phyloP scores from a whole-genome alignment of 345 rosid genomes.

The Melastoma malabathricum region DNA sequence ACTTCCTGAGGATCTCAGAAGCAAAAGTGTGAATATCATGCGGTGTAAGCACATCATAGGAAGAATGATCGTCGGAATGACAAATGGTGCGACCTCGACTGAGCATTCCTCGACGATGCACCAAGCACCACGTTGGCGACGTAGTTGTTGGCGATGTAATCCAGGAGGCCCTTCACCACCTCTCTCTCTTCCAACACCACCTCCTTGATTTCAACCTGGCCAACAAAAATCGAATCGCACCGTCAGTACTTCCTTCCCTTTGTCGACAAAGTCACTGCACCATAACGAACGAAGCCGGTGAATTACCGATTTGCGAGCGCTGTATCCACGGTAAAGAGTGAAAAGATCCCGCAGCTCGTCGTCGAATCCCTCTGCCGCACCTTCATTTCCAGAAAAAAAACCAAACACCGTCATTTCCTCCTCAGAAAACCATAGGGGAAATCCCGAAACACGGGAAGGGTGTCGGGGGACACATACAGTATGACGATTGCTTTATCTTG shows the following conservation, averaged over 20 bases:
- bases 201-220: slow-evolving; percentile 46
- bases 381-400: slow-evolving; percentile 14
- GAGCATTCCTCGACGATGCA: slow-evolving; percentile 40
- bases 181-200: slow-evolving; percentile 51
- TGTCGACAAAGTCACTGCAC: too few relatives aligned
- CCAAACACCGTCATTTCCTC: not conserved
- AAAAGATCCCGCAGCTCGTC: slow-evolving; percentile 31
- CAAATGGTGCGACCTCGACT: slow-evolving; percentile 36
- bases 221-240: slow-evolving; percentile 4
- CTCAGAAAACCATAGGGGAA: not conserved
- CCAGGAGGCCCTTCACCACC: slow-evolving; percentile 42
- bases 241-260: too few relatives aligned
- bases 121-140: slow-evolving; percentile 54
- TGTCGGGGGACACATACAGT: slow-evolving; percentile 55
- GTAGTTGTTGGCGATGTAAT: slow-evolving; percentile 37
- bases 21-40: not conserved
- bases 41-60: too few relatives aligned
- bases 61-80: not conserved
- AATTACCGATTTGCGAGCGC: slow-evolving; percentile 76
- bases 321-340: slow-evolving; percentile 55
- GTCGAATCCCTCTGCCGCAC: slow-evolving; percentile 8
- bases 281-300: not conserved
- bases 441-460: not conserved
- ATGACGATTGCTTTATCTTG: slow-evolving; percentile 23
- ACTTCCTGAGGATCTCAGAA: slow-evolving; percentile 18